Evolutionary conservation across 345 rosid genomes (phyloP).

Genomic region (Dipteronia sinensis): DNA sequence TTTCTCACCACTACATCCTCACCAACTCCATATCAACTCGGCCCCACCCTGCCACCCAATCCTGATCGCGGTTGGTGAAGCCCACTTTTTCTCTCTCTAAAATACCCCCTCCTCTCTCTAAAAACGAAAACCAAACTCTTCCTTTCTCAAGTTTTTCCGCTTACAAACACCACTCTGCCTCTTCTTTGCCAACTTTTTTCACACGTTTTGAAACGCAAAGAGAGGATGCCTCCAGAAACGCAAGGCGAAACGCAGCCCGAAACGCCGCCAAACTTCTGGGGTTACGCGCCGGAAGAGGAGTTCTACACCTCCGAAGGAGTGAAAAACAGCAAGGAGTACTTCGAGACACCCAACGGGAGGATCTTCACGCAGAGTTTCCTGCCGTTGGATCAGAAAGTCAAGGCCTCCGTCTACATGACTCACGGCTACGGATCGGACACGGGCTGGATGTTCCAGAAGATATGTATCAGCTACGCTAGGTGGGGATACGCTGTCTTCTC

Average conservation of each 20-base stretch:
- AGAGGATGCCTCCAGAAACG: conserved; percentile 31
- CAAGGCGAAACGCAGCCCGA: conserved; percentile 27
- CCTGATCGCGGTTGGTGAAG: neutral
- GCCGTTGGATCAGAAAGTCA: conserved; percentile 70
- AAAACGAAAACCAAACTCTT: neutral
- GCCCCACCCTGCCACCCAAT: neutral
- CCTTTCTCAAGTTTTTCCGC: too few relatives aligned
- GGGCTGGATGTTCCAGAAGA: conserved; percentile 92
- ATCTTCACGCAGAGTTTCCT: conserved; percentile 81
- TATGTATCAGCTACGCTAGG: conserved; percentile 63
- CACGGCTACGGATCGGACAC: conserved; percentile 97
- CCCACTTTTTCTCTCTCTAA: neutral
- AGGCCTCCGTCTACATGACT: conserved; percentile 77
- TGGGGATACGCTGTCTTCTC: conserved; percentile 99
- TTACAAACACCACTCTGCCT: too few relatives aligned
- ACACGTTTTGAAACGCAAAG: neutral
- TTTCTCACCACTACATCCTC: neutral
- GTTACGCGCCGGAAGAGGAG: conserved; percentile 83
- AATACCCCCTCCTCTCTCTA: neutral
- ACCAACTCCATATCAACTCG: neutral
- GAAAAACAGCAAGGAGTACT: conserved; percentile 67
- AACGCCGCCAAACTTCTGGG: conserved; percentile 77
- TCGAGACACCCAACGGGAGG: conserved; percentile 83
- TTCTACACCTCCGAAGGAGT: conserved; percentile 88
- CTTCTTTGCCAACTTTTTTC: too few relatives aligned